Evolutionary conservation across 2,329 filamentous ascomycete species (phyloP), one percentile per base, ranked within the genome.

Genomic region (Beauveria asiatica): DNA sequence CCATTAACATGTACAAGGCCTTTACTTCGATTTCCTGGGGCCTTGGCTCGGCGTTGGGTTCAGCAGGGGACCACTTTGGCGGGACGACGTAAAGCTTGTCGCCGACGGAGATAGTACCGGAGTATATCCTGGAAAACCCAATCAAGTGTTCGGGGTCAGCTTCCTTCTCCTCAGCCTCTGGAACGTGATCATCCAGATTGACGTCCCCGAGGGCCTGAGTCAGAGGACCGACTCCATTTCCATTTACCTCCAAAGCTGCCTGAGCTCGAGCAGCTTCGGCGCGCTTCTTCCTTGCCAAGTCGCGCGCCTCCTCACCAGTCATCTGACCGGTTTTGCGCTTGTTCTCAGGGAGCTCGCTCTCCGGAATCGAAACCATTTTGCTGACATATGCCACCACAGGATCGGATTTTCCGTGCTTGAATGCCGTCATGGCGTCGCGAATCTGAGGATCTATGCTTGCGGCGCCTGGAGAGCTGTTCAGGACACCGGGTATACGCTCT

Each of bases 331-430:
- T 73, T 17, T 85, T 81, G 50, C 90, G 82, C 72, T 88, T 95
- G 72, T 96, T 96, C 57, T 93, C 84, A 0, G 90, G 89, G 5
- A 99, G 78, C 67, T 99, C 93, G 72, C 90, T 97, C 69, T 95
- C 90, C 0, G 92, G 93, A 13, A 99, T 82, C 0, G 94, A 94
- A 1, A 97, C 90, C 92, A 99, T 97, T 72, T 99, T 99, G 75
- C 93, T 97, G 62, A 99, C 90, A 65, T 96, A 99, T 9, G 90
- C 93, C 1, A 99, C 90, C 0, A 96, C 85, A 0, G 93, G 92
- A 61, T 89, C 88, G 0, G 85, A 80, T 44, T 83, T 79, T 0
- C 80, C 80, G 3, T 83, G 83, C 68, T 89, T 89, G 70, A 96
- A 97, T 0, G 85, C 80, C 2, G 89, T 75, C 86, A 97, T 93